These are phyloP conservation scores for Primulina tabacum DNA, from an alignment of 257 asterid species.

Conservation along the genomic window DNA sequence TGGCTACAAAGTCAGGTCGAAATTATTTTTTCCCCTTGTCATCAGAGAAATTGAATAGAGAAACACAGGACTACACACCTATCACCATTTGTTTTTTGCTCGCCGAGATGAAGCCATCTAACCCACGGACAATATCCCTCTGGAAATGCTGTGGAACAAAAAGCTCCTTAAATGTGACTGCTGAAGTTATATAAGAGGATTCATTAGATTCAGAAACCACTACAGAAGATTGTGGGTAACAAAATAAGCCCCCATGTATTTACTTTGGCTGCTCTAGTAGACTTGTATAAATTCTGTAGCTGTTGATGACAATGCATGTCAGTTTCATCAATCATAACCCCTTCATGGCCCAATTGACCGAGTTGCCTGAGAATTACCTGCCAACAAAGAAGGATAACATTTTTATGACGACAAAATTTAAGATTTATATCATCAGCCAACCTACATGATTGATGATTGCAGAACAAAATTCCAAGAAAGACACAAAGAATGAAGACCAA, in stretches of 20 bases:
- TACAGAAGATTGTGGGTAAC: slow-evolving; percentile 4
- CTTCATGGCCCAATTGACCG: slow-evolving; percentile 85
- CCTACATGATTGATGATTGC: not conserved
- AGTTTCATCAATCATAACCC: slow-evolving; percentile 63
- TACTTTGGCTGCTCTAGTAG: slow-evolving; percentile 94
- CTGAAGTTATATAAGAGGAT: slow-evolving; percentile 44
- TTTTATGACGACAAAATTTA: slow-evolving; percentile 10
- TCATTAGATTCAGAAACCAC: slow-evolving; percentile 42
- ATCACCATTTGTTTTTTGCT: slow-evolving; percentile 85
- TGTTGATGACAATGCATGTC: slow-evolving; percentile 67
- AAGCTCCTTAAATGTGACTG: slow-evolving; percentile 59
- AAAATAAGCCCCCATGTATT: slow-evolving; percentile 23
- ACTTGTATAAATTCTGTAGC: slow-evolving; percentile 73
- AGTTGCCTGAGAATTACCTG: slow-evolving; percentile 89
- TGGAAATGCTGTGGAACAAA: slow-evolving; percentile 96
- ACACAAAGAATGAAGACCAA: not conserved
- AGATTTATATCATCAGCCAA: not conserved
- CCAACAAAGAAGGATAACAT: slow-evolving; percentile 12
- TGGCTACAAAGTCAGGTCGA: slow-evolving; percentile 52
- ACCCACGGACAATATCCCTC: slow-evolving; percentile 83
- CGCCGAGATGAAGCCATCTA: slow-evolving; percentile 68
- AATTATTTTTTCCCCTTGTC: slow-evolving; percentile 23
- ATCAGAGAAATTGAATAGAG: slow-evolving; percentile 25
- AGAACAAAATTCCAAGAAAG: not conserved
- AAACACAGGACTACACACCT: slow-evolving; percentile 44